Evolutionary conservation across 2,329 filamentous ascomycete species (phyloP), one percentile per base, ranked within the genome.

Genomic region (Stemphylium vesicarium): DNA sequence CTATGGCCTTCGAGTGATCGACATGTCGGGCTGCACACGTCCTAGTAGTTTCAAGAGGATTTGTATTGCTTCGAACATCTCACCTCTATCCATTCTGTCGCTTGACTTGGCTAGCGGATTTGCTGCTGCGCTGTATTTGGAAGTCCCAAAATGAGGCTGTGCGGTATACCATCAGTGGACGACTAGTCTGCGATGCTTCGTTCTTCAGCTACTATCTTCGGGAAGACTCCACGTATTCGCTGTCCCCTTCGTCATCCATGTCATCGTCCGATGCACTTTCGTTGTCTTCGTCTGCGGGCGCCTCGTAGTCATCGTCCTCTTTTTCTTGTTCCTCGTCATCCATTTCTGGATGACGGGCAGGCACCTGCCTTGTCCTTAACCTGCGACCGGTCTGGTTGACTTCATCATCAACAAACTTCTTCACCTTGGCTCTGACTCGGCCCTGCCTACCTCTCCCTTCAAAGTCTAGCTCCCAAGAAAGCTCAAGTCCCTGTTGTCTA

Each of bases 401-500:
- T 36, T 68, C 66, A 18, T 68, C 66, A 24, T 26, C 11, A 8
- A 59, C 56, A 1, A 60, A 29, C 45, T 57, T 69, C 64, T 71
- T 78, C 2, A 80, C 74, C 55, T 77, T 80, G 4, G 78, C 64
- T 39, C 70, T 68, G 13, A 75, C 73, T 16, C 77, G 65, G 0
- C 74, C 75, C 72, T 78, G 79, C 24, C 73, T 74, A 0, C 76
- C 77, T 40, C 70, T 72, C 0, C 72, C 74, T 8, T 74, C 67
- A 48, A 81, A 80, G 48, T 77, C 73, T 41, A 81, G 54, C 32
- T 57, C 71, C 79, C 79, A 81, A 4, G 77, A 72, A 33, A 80
- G 59, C 31, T 70, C 70, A 20, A 81, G 58, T 44, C 12, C 63
- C 1, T 70, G 69, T 40, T 75, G 74, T 9, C 57, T 61, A 12